These are phyloP conservation scores for Boletellus ananas DNA, from an alignment of 768 basidiomycete species.

Conservation along the genomic window DNA sequence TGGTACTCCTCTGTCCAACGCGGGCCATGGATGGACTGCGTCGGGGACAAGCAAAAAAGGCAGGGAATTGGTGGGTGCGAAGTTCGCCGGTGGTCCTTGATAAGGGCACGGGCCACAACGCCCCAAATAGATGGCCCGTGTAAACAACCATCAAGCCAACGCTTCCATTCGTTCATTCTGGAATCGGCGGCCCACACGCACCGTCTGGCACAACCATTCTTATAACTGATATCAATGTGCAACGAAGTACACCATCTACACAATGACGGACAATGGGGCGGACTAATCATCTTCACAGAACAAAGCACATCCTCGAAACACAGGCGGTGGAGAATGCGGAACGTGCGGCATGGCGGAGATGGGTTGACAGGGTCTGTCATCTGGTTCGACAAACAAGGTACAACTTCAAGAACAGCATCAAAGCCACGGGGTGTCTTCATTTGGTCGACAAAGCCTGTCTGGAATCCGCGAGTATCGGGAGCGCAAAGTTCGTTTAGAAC, in stretches of 20 bases:
- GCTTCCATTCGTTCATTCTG: not conserved
- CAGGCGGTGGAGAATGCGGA: not conserved
- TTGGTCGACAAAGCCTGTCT: slow-evolving; percentile 39
- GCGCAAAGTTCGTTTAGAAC: slow-evolving; percentile 11
- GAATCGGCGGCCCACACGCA: not conserved
- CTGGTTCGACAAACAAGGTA: not conserved
- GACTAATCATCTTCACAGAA: not conserved
- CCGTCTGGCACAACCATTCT: not conserved
- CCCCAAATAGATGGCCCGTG: slow-evolving; percentile 6
- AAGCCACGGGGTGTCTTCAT: slow-evolving; percentile 13
- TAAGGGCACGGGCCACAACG: not conserved
- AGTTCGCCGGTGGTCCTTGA: not conserved
- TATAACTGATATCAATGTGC: not conserved
- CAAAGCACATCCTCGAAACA: not conserved
- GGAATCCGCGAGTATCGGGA: slow-evolving; percentile 45
- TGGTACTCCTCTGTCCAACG: not conserved
- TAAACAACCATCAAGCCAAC: slow-evolving; percentile 22
- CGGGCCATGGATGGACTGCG: slow-evolving; percentile 3
- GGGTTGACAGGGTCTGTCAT: slow-evolving; percentile 8
- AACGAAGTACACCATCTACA: not conserved
- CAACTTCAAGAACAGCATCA: slow-evolving; percentile 7
- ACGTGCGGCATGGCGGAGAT: not conserved
- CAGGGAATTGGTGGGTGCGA: not conserved
- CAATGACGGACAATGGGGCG: not conserved
- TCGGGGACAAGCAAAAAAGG: not conserved